phyloP scores from a whole-genome alignment of 1,139 yeast species.

The Wickerhamomyces sp. region DNA sequence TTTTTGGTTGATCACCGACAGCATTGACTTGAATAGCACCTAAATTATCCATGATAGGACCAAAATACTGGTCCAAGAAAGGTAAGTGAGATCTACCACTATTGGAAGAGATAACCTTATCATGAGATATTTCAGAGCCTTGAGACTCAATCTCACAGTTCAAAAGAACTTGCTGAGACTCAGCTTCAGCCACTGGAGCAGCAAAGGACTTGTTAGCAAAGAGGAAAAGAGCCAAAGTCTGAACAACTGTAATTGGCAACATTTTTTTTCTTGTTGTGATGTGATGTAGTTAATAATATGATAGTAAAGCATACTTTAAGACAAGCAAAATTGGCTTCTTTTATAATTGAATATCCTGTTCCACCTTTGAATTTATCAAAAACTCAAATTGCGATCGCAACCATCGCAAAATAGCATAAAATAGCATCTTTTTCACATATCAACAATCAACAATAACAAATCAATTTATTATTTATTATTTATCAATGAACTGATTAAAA shows the following conservation, averaged over 20 bases:
- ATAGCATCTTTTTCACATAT: too few species aligned
- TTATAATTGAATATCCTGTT: neutral
- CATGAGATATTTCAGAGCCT: neutral
- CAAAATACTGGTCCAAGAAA: slow-evolving; percentile 31
- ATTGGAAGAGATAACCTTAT: neutral
- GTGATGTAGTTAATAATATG: too few species aligned
- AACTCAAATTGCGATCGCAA: neutral
- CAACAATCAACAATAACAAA: too few species aligned
- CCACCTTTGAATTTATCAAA: too few species aligned
- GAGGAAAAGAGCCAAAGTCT: slow-evolving; percentile 12
- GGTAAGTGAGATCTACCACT: slow-evolving; percentile 19
- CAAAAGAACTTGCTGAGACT: slow-evolving; percentile 18
- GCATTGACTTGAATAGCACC: slow-evolving; percentile 21
- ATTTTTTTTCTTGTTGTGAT: too few species aligned
- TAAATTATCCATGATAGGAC: slow-evolving; percentile 28
- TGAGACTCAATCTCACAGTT: slow-evolving; percentile 14
- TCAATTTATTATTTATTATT: too few species aligned
- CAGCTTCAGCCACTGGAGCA: slow-evolving; percentile 17
- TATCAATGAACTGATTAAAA: neutral
- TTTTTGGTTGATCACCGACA: slow-evolving; percentile 22
- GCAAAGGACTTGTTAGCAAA: slow-evolving; percentile 8
- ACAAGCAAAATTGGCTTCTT: neutral
- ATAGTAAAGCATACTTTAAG: neutral
- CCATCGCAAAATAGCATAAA: too few species aligned
- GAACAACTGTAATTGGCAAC: slow-evolving; percentile 15